Evolutionary conservation across 306 rosid species (phyloP).

Genomic region (Echinosophora koreensis): DNA sequence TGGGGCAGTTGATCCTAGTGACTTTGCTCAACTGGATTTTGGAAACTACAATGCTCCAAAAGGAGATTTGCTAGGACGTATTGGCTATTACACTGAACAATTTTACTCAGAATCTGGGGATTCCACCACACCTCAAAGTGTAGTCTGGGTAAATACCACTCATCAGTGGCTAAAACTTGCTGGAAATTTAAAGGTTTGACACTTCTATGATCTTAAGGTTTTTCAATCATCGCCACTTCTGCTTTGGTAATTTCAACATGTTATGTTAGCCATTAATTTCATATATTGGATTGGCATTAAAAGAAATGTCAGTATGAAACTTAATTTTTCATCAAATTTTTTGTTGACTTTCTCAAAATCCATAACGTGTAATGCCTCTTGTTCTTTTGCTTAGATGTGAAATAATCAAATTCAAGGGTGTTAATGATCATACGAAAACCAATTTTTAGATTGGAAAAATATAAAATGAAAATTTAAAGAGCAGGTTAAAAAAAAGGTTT

Average conservation of each 20-base stretch:
- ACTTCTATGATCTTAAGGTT: not conserved
- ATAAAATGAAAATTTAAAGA: no score
- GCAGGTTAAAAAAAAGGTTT: no score
- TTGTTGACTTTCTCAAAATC: no score
- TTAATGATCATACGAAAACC: no score
- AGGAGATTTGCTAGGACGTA: conserved; percentile 53
- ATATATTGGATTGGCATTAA: no score
- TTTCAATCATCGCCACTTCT: not conserved
- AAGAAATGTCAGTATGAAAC: no score
- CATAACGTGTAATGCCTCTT: no score
- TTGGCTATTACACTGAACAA: conserved; percentile 45
- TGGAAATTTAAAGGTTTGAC: conserved; percentile 49
- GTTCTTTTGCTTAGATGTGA: no score
- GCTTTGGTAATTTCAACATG: not conserved
- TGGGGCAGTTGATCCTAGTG: conserved; percentile 23
- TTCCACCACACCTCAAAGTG: conserved; percentile 35
- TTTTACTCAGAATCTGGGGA: conserved; percentile 44
- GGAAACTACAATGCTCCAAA: conserved; percentile 50
- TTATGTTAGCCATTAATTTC: not conserved
- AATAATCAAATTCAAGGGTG: no score
- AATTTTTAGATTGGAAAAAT: no score
- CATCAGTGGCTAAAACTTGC: conserved; percentile 55
- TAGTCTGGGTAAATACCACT: conserved; percentile 52
- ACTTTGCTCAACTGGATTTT: conserved; percentile 46
- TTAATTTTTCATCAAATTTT: no score